Evolutionary conservation across 352 stramenopile genomes (phyloP), one percentile per base, ranked within the genome.

Genomic region (Blastocystis sp.): DNA sequence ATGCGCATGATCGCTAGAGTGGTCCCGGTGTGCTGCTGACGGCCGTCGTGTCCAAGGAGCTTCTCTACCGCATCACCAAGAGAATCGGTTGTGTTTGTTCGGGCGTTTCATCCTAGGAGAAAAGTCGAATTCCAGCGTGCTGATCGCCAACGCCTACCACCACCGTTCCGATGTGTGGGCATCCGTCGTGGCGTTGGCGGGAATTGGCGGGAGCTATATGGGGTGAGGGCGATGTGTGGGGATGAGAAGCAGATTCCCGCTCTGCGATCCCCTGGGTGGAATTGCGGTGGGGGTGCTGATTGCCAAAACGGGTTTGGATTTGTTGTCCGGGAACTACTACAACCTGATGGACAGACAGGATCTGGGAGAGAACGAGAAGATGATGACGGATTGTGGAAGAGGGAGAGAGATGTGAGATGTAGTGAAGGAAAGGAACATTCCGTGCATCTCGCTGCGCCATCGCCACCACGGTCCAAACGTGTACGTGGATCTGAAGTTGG

Each of bases 311-410:
- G 69, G 69, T 38, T 43, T 79, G 7, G 69, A 79, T 61, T 28
- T 79, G 43, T 42, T 79, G 19, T 63, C 40, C 28, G 69, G 69
- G 21, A 79, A 79, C 52, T 79, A 79, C 69, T 79, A 79, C 48
- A 79, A 79, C 40, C n/a, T 79, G 43, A 79, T 79, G 69, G 69
- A 79, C 40, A 14, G 69, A 64, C 69, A 79, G 57, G 69, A 79
- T 34, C 40, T 79, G 69, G 38, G 19, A 7, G 69, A 79, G 24
- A 79, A 79, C 28, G 38, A 79, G n/a, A 17, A 17, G 48, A 79
- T 79, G 69, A 64, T 43, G 3, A 24, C 10, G 4, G 19, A 64
- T 17, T 38, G 69, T 79, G 24, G 28, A 11, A 11, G 19, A 48
- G 11, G 28, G 3, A 17, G 57, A 2, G 19, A 21, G 14, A 2